phyloP scores from a whole-genome alignment of 2,329 filamentous ascomycete genomes.

The Fusarium domesticum region DNA sequence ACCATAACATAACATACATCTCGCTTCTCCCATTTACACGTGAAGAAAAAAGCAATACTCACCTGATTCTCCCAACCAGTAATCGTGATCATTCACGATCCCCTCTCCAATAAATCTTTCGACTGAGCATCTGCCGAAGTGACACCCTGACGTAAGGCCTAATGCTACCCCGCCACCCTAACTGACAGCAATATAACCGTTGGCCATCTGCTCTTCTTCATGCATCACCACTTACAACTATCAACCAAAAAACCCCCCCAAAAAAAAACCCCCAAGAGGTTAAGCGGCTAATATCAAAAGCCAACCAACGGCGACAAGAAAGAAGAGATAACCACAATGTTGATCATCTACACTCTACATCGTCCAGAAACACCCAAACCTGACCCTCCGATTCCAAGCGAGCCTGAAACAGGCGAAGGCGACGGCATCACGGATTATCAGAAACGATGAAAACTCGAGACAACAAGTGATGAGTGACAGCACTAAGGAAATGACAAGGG shows the following conservation, averaged over 20 bases:
- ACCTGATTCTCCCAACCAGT: neutral
- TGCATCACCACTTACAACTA: no score
- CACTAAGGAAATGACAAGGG: neutral
- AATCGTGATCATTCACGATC: neutral
- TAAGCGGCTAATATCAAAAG: conserved; percentile 1
- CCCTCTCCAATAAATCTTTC: neutral
- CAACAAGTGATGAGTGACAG: neutral
- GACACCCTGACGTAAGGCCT: neutral
- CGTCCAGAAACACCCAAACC: conserved; percentile 35
- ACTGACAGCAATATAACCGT: neutral
- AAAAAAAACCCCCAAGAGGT: no score
- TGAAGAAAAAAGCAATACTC: neutral
- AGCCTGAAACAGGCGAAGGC: conserved; percentile 32
- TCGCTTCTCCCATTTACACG: no score
- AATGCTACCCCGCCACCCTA: neutral
- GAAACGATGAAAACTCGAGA: conserved; percentile 1
- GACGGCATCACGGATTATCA: conserved; percentile 32
- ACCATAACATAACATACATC: no score
- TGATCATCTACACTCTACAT: conserved; percentile 13
- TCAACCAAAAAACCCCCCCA: no score
- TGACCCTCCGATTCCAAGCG: conserved; percentile 30
- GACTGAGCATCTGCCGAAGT: neutral
- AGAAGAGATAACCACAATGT: conserved; percentile 6
- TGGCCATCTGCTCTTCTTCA: no score
- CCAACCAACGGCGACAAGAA: neutral